Percentiles rank a stretch among this genome's conserved stretches.
Conservation (phyloP, 2,329 filamentous ascomycete species). For the Aspergillus sojae region DNA sequence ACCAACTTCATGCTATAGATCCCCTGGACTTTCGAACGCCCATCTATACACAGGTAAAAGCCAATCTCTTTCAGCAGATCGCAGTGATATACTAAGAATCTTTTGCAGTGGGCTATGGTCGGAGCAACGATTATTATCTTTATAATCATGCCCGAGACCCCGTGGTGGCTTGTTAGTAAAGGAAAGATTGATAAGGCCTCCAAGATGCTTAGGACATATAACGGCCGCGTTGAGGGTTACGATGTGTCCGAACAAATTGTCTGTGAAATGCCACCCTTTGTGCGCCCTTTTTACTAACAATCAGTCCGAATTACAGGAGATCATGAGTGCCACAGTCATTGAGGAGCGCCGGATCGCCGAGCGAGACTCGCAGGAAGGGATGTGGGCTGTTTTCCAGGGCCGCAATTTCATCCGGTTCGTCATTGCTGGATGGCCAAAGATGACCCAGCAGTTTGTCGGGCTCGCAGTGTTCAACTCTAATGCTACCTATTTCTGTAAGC, state of each 20-base stretch:
- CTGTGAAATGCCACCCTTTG: not conserved
- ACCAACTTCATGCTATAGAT: slow-evolving; percentile 34
- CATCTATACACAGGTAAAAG: slow-evolving; percentile 46
- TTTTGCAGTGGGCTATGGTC: slow-evolving; percentile 47
- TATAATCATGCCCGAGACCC: slow-evolving; percentile 12
- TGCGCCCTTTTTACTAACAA: not conserved
- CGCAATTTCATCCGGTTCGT: slow-evolving; percentile 42
- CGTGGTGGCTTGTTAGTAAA: slow-evolving; percentile 17
- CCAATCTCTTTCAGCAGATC: not conserved
- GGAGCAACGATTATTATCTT: slow-evolving; percentile 32
- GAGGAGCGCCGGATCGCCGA: slow-evolving; percentile 37
- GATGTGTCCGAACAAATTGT: slow-evolving; percentile 38
- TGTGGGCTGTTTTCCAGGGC: slow-evolving; percentile 41
- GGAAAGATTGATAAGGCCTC: slow-evolving; percentile 14
- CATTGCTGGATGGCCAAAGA: slow-evolving; percentile 44
- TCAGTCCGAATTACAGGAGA: slow-evolving; percentile 21
- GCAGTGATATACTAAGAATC: not conserved
- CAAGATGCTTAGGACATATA: slow-evolving; percentile 31
- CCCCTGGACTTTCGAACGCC: slow-evolving; percentile 42
- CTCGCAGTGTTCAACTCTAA: slow-evolving; percentile 44
- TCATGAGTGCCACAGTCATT: slow-evolving; percentile 40
- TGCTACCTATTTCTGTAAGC: slow-evolving; percentile 44
- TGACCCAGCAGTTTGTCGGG: slow-evolving; percentile 45
- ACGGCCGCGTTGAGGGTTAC: slow-evolving; percentile 36
- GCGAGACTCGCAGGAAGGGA: slow-evolving; percentile 30